Conservation (phyloP, 192 early-diverging fungal genomes). For the Martensiomyces pterosporus region DNA sequence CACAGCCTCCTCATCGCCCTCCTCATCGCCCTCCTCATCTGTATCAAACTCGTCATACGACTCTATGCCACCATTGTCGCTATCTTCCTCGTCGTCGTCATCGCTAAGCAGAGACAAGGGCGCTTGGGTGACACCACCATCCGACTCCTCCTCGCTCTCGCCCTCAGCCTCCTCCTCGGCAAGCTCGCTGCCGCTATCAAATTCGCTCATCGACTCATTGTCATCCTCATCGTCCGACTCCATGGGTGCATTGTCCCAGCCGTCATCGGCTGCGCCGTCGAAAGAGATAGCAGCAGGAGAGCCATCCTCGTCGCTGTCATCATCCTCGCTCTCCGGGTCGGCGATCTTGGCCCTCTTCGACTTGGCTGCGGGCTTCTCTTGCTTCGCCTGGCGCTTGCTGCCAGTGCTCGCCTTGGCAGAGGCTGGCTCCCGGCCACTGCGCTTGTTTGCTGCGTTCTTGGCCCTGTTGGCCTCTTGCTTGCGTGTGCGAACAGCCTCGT, state of each 20-base stretch:
- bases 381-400: conserved; percentile 10
- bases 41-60: conserved; percentile 51
- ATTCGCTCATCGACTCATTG: conserved; percentile 52
- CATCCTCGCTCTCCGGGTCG: conserved; percentile 39
- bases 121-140: conserved; percentile 10
- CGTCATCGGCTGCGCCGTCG: conserved; percentile 30
- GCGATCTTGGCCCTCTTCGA: conserved; percentile 8
- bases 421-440: no score
- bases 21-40: conserved; percentile 23
- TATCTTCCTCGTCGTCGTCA: conserved; percentile 31
- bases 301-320: conserved; percentile 42
- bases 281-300: conserved; percentile 27
- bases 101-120: conserved; percentile 27
- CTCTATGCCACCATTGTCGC: conserved; percentile 17
- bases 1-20: conserved; percentile 8
- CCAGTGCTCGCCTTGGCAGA: conserved; percentile 18
- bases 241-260: conserved; percentile 45
- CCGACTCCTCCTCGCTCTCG: conserved; percentile 17
- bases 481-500: conserved; percentile 19
- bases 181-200: conserved; percentile 26
- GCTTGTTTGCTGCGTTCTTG: conserved; percentile 7
- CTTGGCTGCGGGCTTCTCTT: conserved; percentile 4
- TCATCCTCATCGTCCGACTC: conserved; percentile 46
- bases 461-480: conserved; percentile 15
- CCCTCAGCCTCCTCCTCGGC: conserved; percentile 47